A percentile compares a stretch with the other conserved stretches of the same genome.
These are phyloP conservation scores for Aaosphaeria pasadenensis DNA, from an alignment of 2,329 filamentous ascomycete species.

Conservation along the genomic window DNA sequence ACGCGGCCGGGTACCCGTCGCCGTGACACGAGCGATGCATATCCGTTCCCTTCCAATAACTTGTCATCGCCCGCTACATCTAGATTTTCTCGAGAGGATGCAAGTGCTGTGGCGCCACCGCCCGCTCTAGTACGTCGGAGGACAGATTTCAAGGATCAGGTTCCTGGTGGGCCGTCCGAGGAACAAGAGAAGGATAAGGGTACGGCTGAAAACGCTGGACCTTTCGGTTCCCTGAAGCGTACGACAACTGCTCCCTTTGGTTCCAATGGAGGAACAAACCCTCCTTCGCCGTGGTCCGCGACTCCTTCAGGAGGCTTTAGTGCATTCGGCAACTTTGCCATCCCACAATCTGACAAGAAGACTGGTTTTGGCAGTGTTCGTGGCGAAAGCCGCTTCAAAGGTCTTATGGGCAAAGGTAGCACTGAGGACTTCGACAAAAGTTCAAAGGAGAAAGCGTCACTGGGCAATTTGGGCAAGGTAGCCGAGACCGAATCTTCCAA, in stretches of 20 bases:
- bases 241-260: slow-evolving; percentile 54
- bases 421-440: slow-evolving; percentile 58
- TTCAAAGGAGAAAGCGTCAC: slow-evolving; percentile 55
- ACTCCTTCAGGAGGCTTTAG: slow-evolving; percentile 66
- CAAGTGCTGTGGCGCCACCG: slow-evolving; percentile 58
- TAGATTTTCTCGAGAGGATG: slow-evolving; percentile 63
- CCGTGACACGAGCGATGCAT: slow-evolving; percentile 78
- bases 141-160: slow-evolving; percentile 58
- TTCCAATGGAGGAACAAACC: slow-evolving; percentile 47
- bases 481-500: slow-evolving; percentile 49
- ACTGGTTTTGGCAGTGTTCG: slow-evolving; percentile 62
- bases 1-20: slow-evolving; percentile 74
- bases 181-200: slow-evolving; percentile 51
- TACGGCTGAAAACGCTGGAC: slow-evolving; percentile 39
- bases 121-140: slow-evolving; percentile 59
- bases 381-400: slow-evolving; percentile 81
- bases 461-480: slow-evolving; percentile 53
- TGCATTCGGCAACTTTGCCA: slow-evolving; percentile 86
- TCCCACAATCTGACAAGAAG: slow-evolving; percentile 63
- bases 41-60: slow-evolving; percentile 50
- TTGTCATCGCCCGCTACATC: slow-evolving; percentile 59
- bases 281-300: slow-evolving; percentile 57
- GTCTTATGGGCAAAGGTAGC: slow-evolving; percentile 75
- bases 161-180: slow-evolving; percentile 41
- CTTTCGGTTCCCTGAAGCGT: slow-evolving; percentile 56